phyloP scores from a whole-genome alignment of 495 filamentous ascomycete species.

The Venustampulla echinocandica region DNA sequence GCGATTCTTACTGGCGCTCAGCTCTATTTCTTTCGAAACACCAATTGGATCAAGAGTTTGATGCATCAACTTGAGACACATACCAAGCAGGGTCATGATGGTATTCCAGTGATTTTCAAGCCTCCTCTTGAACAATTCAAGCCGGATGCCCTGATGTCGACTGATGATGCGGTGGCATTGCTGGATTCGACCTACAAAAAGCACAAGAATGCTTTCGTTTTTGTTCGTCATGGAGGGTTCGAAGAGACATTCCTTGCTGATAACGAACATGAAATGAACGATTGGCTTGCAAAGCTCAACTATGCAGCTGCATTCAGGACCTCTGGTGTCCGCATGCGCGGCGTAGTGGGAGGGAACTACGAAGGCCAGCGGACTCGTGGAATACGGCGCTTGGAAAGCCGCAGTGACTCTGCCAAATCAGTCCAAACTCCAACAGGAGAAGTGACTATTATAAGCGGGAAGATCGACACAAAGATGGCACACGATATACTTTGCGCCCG shows the following conservation, averaged over 20 bases:
- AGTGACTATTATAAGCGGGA: slow-evolving; percentile 54
- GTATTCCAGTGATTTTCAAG: slow-evolving; percentile 72
- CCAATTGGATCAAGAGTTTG: slow-evolving; percentile 80
- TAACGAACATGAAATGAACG: slow-evolving; percentile 84
- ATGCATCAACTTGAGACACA: slow-evolving; percentile 80
- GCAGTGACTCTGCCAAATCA: slow-evolving; percentile 43
- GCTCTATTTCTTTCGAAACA: slow-evolving; percentile 92
- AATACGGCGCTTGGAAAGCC: slow-evolving; percentile 54
- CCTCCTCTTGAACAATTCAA: slow-evolving; percentile 88
- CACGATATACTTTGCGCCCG: slow-evolving; percentile 75
- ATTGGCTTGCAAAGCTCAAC: slow-evolving; percentile 94
- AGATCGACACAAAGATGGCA: slow-evolving; percentile 70
- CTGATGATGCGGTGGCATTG: slow-evolving; percentile 81
- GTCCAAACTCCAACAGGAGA: slow-evolving; percentile 64
- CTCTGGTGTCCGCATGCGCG: slow-evolving; percentile 83
- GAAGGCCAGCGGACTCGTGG: slow-evolving; percentile 73
- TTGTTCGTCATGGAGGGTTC: slow-evolving; percentile 77
- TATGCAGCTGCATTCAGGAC: slow-evolving; percentile 91
- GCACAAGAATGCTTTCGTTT: slow-evolving; percentile 91
- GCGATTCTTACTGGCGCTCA: slow-evolving; percentile 90
- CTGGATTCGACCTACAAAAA: slow-evolving; percentile 83
- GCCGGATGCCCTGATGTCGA: slow-evolving; percentile 84
- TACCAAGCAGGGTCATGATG: slow-evolving; percentile 55
- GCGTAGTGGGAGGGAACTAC: slow-evolving; percentile 74
- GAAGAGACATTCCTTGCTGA: slow-evolving; percentile 91